Evolutionary conservation across 352 stramenopile genomes (phyloP).

Genomic region (Phytopythium oedochilum): DNA sequence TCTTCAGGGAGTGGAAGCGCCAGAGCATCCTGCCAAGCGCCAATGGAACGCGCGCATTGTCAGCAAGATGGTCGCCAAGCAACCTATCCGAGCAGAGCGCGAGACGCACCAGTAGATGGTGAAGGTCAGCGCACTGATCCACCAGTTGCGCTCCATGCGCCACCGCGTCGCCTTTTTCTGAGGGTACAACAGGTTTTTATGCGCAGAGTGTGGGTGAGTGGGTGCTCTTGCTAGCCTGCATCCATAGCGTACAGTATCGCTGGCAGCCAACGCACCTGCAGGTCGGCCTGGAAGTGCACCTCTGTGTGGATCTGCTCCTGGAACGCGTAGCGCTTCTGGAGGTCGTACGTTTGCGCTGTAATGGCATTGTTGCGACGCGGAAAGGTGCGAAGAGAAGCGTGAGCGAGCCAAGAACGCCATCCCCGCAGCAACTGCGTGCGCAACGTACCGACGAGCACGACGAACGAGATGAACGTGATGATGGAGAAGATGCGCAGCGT

Average conservation of each 20-base stretch:
- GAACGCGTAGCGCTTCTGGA: slow-evolving; percentile 69
- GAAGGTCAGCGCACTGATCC: slow-evolving; percentile 82
- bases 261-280: slow-evolving; percentile 37
- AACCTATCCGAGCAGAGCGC: not conserved
- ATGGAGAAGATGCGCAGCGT: slow-evolving; percentile 69
- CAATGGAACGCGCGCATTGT: not conserved
- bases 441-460: slow-evolving; percentile 43
- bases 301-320: slow-evolving; percentile 26
- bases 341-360: slow-evolving; percentile 70
- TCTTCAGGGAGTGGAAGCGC: slow-evolving; percentile 79
- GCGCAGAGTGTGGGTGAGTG: no score
- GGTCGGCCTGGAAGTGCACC: slow-evolving; percentile 59
- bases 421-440: no score
- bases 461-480: slow-evolving; percentile 71
- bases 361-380: no score
- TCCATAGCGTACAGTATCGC: not conserved
- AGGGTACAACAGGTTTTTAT: no score
- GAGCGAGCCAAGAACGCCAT: not conserved
- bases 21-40: slow-evolving; percentile 56
- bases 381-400: no score
- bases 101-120: slow-evolving; percentile 70
- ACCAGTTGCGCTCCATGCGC: slow-evolving; percentile 79
- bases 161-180: slow-evolving; percentile 75
- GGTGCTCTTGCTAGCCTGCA: no score
- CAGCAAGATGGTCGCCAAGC: no score